A percentile compares a stretch with the other conserved stretches of the same genome.
phyloP scores from a whole-genome alignment of 2,329 filamentous ascomycete species.

The Plectosphaerella cucumerina region DNA sequence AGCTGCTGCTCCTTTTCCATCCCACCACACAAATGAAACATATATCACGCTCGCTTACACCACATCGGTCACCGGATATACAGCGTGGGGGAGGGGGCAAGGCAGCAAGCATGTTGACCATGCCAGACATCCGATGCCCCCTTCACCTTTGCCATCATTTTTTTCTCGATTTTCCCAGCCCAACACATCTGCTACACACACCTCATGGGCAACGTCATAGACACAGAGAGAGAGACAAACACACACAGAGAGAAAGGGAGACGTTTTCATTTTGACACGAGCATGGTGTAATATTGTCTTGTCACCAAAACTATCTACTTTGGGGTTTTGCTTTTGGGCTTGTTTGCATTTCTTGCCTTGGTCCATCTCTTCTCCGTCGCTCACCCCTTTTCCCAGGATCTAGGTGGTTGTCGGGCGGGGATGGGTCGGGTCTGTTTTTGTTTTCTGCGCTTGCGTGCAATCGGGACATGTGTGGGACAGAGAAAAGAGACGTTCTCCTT shows the following conservation, averaged over 20 bases:
- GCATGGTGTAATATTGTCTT: conserved; percentile 13
- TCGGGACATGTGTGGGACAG: background rate
- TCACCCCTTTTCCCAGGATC: too few species aligned
- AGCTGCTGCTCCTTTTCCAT: too few species aligned
- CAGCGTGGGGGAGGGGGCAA: too few species aligned
- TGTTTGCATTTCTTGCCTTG: background rate
- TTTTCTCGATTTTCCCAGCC: conserved; percentile 16
- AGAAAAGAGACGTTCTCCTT: background rate
- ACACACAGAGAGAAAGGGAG: background rate
- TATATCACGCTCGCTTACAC: too few species aligned
- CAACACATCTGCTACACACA: conserved; percentile 4
- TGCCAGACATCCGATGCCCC: too few species aligned
- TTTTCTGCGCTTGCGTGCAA: too few species aligned
- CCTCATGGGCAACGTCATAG: conserved; percentile 13
- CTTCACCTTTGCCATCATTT: conserved; percentile 12
- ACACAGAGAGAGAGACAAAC: conserved; percentile 10
- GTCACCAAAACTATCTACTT: conserved; percentile 9
- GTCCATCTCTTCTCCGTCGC: too few species aligned
- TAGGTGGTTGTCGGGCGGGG: too few species aligned
- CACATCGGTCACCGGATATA: too few species aligned
- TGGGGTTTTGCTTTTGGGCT: conserved; percentile 6
- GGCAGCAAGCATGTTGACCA: too few species aligned
- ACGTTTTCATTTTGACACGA: conserved; percentile 7
- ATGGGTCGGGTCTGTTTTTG: too few species aligned
- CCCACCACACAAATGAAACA: too few species aligned